Evolutionary conservation across 2,329 filamentous ascomycete species (phyloP).

Genomic region (Endothia cerciana): DNA sequence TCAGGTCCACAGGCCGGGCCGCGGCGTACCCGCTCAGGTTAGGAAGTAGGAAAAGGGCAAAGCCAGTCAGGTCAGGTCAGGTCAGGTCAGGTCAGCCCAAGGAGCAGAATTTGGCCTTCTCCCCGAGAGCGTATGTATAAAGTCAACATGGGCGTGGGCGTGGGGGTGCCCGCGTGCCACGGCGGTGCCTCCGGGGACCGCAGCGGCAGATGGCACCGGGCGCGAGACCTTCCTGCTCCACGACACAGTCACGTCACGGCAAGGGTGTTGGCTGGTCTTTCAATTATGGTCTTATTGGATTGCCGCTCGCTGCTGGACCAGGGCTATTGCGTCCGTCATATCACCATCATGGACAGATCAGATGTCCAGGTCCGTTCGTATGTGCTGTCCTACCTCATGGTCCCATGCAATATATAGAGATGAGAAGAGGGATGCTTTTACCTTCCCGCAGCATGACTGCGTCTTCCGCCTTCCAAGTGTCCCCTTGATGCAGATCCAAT

Average conservation of each 20-base stretch:
- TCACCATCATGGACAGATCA: not conserved
- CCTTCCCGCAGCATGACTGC: not conserved
- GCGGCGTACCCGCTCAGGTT: not conserved
- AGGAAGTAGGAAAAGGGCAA: not conserved
- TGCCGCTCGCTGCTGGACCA: not conserved
- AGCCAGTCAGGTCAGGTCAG: too few relatives aligned
- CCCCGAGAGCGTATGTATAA: too few relatives aligned
- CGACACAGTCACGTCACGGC: too few relatives aligned
- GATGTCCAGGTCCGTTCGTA: not conserved
- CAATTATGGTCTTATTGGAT: not conserved
- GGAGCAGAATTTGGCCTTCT: not conserved
- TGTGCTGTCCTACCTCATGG: not conserved
- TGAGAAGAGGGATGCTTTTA: not conserved
- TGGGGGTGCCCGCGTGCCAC: too few relatives aligned
- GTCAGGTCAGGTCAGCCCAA: not conserved
- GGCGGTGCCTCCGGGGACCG: too few relatives aligned
- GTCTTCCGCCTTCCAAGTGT: not conserved
- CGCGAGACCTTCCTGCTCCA: too few relatives aligned
- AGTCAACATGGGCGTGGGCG: too few relatives aligned
- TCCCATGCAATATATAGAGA: conserved; percentile 7
- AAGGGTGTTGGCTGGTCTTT: not conserved
- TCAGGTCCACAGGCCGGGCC: conserved; percentile 2
- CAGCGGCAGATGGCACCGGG: too few relatives aligned
- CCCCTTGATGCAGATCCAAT: not conserved
- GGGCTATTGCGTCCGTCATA: not conserved